Evolutionary conservation across 805 yeast genomes (phyloP), one percentile per base, ranked within the genome.

Genomic region (Metschnikowia vanudenii): DNA sequence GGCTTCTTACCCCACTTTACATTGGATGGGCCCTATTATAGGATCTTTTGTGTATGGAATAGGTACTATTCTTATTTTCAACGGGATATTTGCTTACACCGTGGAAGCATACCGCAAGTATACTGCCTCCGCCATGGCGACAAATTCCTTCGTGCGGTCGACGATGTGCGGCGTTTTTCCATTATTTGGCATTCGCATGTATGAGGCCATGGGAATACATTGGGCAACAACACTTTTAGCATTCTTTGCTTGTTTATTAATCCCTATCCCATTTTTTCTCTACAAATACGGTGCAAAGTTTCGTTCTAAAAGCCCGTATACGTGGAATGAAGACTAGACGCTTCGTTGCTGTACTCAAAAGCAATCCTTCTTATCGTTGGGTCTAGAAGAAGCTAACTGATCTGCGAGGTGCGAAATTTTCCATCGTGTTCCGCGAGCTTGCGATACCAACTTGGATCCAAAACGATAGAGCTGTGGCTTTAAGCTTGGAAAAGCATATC

Each of bases 231-330:
- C 51, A 2, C 29, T 53, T 3, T 31, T 53, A 3, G 57, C 53
- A 3, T 18, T 51, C 9, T 41, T 51, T 22, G 45, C 47, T 1
- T 37, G 45, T 24, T 36, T 39, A 12, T 28, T 51, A 29, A 51
- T 49, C 17, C 55, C 57, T 4, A 39, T 53, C 10, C 55, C 55
- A 14, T 53, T 53, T 35, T 14, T 49, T 9, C 52, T 53, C 31
- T 51, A 12, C 32, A 46, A 49, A 38, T 47, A 41, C 17, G 56
- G 56, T 3, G 52, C 43, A 8, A 30, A 11, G 8, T 44, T 67
- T n/a, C 57, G 73, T 43, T 50, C 46, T 5, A 60, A 48, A 37
- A 61, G 65, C 49, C 51, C 57, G 8, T 63, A 57, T 43, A 59
- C 68, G 8, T 63, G 68, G 68, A 31, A 52, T 13, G 54, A 53